These are phyloP conservation scores for Phylloporus arenicola DNA, from an alignment of 768 basidiomycete genomes.

Conservation along the genomic window DNA sequence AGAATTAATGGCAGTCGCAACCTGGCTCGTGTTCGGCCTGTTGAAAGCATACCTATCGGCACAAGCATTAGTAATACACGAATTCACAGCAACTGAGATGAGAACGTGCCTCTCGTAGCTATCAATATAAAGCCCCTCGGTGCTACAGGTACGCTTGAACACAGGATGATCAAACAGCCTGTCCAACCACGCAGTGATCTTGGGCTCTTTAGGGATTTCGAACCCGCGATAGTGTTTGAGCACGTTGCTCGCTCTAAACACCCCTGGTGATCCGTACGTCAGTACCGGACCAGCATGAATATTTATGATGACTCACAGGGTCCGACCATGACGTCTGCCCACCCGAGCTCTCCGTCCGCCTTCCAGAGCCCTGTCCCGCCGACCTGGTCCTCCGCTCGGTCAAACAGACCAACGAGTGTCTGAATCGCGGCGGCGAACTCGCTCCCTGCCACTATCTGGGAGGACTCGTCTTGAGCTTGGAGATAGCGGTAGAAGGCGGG, in stretches of 20 bases:
- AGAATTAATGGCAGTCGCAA: constrained; percentile 69
- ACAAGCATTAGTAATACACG: neutral
- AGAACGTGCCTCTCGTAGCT: constrained; percentile 61
- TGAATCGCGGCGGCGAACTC: constrained; percentile 53
- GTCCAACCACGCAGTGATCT: constrained; percentile 48
- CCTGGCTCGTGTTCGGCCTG: constrained; percentile 70
- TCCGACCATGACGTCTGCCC: constrained; percentile 62
- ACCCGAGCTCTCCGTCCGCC: constrained; percentile 50
- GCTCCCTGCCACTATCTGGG: constrained; percentile 47
- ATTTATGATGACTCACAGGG: constrained; percentile 49
- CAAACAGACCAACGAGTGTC: constrained; percentile 47
- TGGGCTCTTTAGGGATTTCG: constrained; percentile 43
- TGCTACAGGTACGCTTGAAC: constrained; percentile 66
- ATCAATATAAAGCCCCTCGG: constrained; percentile 59
- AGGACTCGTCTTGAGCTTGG: constrained; percentile 55
- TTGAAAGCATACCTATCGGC: constrained; percentile 64
- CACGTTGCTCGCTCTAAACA: constrained; percentile 60
- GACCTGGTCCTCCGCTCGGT: constrained; percentile 45
- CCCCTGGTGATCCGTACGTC: constrained; percentile 39
- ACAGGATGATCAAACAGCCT: constrained; percentile 54
- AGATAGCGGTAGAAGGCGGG: constrained; percentile 73
- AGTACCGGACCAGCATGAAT: neutral
- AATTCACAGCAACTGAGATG: neutral
- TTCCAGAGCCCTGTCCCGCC: constrained; percentile 55
- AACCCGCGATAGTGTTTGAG: constrained; percentile 67